Conservation (phyloP, 352 stramenopile species). For the Phytophthora megakarya region DNA sequence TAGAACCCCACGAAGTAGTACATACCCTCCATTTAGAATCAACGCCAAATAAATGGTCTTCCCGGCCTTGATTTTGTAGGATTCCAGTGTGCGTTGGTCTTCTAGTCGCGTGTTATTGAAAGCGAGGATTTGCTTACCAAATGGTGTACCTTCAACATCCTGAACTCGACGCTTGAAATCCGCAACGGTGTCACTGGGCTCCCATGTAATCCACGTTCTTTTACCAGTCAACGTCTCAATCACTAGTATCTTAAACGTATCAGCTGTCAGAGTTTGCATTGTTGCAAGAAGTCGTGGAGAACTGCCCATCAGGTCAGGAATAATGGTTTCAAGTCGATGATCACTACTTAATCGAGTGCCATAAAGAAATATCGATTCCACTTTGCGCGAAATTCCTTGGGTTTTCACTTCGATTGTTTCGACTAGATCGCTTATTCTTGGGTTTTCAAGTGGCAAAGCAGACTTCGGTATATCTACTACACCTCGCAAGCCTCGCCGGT, state of each 20-base stretch:
- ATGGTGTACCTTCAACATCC: conserved; percentile 68
- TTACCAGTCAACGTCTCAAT: conserved; percentile 84
- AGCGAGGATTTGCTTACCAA: conserved; percentile 91
- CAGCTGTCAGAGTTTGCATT: conserved; percentile 1
- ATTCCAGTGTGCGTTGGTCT: conserved; percentile 81
- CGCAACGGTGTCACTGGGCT: conserved; percentile 87
- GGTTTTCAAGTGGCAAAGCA: neutral
- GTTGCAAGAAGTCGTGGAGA: conserved; percentile 15
- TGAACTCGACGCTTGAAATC: conserved; percentile 91
- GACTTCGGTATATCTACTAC: neutral
- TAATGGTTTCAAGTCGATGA: conserved; percentile 3
- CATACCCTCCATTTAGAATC: conserved; percentile 49
- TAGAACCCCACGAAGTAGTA: conserved; percentile 8
- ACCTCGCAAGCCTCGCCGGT: neutral
- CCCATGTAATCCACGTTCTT: conserved; percentile 83
- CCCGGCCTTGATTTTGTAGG: conserved; percentile 91
- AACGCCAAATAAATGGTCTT: conserved; percentile 88
- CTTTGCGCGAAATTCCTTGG: neutral
- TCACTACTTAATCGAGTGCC: neutral
- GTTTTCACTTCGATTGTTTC: neutral
- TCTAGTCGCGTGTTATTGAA: conserved; percentile 92
- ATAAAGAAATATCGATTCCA: conserved; percentile 15
- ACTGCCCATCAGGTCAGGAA: conserved; percentile 2
- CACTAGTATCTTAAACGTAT: conserved; percentile 43
- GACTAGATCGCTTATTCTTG: conserved; percentile 7